These are phyloP conservation scores for Lepiota subincarnata DNA, from an alignment of 768 basidiomycete species.

Conservation along the genomic window DNA sequence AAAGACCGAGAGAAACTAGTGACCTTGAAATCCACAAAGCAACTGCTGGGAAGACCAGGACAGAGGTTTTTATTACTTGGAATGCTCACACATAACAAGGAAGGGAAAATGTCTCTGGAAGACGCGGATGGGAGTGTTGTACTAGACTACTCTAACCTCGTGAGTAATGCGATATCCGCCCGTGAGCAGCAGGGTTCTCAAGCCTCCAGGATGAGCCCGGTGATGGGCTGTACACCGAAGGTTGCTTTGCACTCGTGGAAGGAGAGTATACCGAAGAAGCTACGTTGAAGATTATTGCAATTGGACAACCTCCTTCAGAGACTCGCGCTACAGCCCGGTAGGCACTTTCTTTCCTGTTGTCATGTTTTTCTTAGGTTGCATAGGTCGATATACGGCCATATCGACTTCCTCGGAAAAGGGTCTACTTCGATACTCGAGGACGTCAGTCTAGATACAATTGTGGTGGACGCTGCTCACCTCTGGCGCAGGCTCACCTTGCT, in stretches of 20 bases:
- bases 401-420: constrained; percentile 96
- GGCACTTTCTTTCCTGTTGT: constrained; percentile 14
- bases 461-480: constrained; percentile 2
- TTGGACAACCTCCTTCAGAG: constrained; percentile 98
- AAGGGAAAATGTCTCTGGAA: constrained; percentile 88
- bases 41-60: constrained; percentile 85
- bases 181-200: background rate
- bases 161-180: constrained; percentile 30
- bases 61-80: constrained; percentile 91
- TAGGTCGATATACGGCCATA: constrained; percentile 92
- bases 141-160: constrained; percentile 84
- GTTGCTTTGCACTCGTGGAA: constrained; percentile 91
- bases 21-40: constrained; percentile 94
- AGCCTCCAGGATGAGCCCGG: constrained; percentile 72
- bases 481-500: constrained; percentile 54
- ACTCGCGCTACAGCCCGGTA: constrained; percentile 79
- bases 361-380: constrained; percentile 12
- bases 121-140: constrained; percentile 90
- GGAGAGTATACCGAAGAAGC: constrained; percentile 95
- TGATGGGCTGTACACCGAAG: constrained; percentile 95
- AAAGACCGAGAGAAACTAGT: constrained; percentile 84
- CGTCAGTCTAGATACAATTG: constrained; percentile 40
- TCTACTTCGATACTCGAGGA: constrained; percentile 89
- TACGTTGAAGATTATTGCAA: constrained; percentile 82
- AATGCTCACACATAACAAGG: constrained; percentile 85